Base-by-base conservation (phyloP, 2,329 filamentous ascomycete genomes). In the Sporothrix euskadiensis region DNA sequence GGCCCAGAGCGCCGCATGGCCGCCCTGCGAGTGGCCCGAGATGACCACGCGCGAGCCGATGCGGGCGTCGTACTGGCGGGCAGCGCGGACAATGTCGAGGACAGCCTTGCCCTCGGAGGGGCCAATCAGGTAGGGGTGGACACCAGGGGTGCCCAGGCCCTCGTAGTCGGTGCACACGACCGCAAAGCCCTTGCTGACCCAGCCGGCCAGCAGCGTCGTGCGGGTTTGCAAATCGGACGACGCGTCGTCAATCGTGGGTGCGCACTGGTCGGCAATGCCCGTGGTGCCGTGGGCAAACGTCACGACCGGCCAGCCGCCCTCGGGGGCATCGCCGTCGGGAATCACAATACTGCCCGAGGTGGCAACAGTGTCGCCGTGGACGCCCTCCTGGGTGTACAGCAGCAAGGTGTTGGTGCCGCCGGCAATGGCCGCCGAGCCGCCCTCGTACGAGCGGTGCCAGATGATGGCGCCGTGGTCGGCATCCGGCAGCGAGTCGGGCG, bases 71-170 rank as follows among this genome's bases (percentile, higher is more conserved):
- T 14, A 12, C 66, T 69, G 66, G 44, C 66, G 66, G 30, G 66
- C 66, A 1, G 66, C 66, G 4, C 66, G 66, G 30, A 69, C 66
- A 3, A 52, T 54, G 47, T 69, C 66, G 30, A 69, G 66, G 3
- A 69, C 66, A 22, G 66, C 66, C 1, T 10, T 16, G 44, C 47
- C 66, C 47, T 69, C 66, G 1, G 66, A 69, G 26, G 65, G 44
- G 14, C 66, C 66, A 22, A 69, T 69, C 47, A 69, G 66, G 66
- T 69, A 69, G 4, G 66, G 66, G 66, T 69, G 66, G 47, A 54
- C 66, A 16, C 66, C 66, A 30, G 66, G 66, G 30, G 66, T 69
- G 30, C 66, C 66, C 26, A 69, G 66, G 19, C 66, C 66, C 66
- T 69, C 66, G 47, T 69, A 69, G 66, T 69, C 66, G 66, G 66